These are phyloP conservation scores for Parascedosporium putredinis DNA, from an alignment of 2,329 filamentous ascomycete genomes.

Conservation along the genomic window DNA sequence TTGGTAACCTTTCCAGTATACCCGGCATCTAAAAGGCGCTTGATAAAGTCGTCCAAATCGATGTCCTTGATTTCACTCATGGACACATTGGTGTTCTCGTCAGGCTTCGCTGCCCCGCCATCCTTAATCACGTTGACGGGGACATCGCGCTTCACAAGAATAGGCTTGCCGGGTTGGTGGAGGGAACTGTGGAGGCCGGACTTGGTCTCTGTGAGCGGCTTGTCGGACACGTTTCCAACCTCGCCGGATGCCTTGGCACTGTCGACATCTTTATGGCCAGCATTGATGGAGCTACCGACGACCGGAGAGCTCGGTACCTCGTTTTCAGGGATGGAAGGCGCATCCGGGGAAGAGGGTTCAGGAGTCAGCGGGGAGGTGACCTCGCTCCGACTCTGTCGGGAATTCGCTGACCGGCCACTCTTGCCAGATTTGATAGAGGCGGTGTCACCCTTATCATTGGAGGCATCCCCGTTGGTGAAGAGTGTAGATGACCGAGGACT, in stretches of 20 bases:
- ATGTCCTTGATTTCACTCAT: conserved; percentile 88
- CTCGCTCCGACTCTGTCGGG: conserved; percentile 36
- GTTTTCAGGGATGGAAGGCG: conserved; percentile 21
- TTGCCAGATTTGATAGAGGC: conserved; percentile 63
- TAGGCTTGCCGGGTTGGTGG: conserved; percentile 75
- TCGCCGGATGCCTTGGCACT: conserved; percentile 80
- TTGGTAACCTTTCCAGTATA: conserved; percentile 97
- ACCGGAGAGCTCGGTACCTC: conserved; percentile 69
- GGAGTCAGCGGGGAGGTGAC: neutral
- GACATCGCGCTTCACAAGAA: conserved; percentile 72
- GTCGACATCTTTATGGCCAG: conserved; percentile 66
- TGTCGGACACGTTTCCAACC: conserved; percentile 89
- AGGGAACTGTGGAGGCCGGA: conserved; percentile 46
- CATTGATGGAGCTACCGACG: conserved; percentile 62
- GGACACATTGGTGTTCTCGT: conserved; percentile 51
- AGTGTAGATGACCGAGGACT: conserved; percentile 71
- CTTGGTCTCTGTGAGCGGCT: conserved; percentile 59
- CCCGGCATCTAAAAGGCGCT: conserved; percentile 82
- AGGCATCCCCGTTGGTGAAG: conserved; percentile 47
- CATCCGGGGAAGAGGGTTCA: conserved; percentile 1
- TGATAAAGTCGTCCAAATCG: conserved; percentile 95
- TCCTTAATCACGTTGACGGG: conserved; percentile 53
- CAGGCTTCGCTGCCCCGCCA: conserved; percentile 15
- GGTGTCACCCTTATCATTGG: conserved; percentile 58
- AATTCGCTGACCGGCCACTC: conserved; percentile 42